Evolutionary conservation across 257 asterid genomes (phyloP).

Genomic region (Handroanthus guayacan): DNA sequence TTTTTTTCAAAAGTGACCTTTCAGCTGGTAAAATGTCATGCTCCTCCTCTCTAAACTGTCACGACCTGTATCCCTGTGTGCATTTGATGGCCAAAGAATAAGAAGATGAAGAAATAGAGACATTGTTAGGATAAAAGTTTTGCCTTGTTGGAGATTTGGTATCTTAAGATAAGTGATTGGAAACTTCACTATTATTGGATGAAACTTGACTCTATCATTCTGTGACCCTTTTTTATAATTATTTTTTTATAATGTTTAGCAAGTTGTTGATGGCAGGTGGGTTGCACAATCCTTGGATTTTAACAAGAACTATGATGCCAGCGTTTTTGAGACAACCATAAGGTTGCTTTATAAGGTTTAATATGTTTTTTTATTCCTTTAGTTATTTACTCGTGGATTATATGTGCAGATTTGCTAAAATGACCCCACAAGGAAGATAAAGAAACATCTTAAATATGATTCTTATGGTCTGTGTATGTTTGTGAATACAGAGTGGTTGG

Average conservation of each 20-base stretch:
- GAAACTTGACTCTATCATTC: slow-evolving; percentile 12
- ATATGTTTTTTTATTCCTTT: slow-evolving; percentile 46
- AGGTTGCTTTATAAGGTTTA: slow-evolving; percentile 98
- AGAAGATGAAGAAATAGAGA: background rate
- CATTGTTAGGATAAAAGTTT: slow-evolving; percentile 27
- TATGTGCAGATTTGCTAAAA: slow-evolving; percentile 8
- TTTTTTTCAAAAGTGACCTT: slow-evolving; percentile 20
- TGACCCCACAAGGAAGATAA: slow-evolving; percentile 29
- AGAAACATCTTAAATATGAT: slow-evolving; percentile 28
- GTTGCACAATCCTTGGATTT: slow-evolving; percentile 89
- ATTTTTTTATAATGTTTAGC: slow-evolving; percentile 24
- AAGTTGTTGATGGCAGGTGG: slow-evolving; percentile 81
- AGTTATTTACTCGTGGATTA: slow-evolving; percentile 40
- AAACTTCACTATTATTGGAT: slow-evolving; percentile 15
- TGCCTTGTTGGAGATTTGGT: slow-evolving; percentile 23
- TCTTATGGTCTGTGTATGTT: slow-evolving; percentile 40
- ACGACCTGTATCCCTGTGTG: background rate
- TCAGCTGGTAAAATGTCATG: slow-evolving; percentile 7
- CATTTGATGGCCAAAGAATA: slow-evolving; percentile 25
- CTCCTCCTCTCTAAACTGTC: slow-evolving; percentile 17
- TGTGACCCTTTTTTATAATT: slow-evolving; percentile 14
- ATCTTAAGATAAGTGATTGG: slow-evolving; percentile 27
- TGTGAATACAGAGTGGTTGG: slow-evolving; percentile 92
- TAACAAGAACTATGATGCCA: slow-evolving; percentile 96
- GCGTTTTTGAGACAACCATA: slow-evolving; percentile 99